Base-by-base conservation (phyloP, 2,329 filamentous ascomycete species). In the Elsinoe ampelina region DNA sequence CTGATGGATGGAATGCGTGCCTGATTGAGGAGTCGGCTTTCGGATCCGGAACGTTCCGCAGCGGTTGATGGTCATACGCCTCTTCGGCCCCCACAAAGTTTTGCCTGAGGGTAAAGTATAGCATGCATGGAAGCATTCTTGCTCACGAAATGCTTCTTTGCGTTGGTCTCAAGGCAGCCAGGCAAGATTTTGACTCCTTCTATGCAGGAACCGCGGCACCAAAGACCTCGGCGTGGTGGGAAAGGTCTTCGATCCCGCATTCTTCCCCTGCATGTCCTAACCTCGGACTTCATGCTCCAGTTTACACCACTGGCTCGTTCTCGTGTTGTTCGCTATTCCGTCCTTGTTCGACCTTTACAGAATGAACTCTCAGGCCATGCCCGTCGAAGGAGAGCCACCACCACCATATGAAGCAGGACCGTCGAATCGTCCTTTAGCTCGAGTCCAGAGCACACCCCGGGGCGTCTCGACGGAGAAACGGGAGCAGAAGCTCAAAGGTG, bases 361-460 rank as follows among this genome's bases (percentile, higher is more conserved):
- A 30, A 30, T 30, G 26, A 8, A 30, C 5, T 30, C 26, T 30
- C 26, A 5, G 7, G 26, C 26, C 5, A 30, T 8, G 5, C 26
- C 26, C 7, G 26, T 30, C 4, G 26, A 30, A 54, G 43, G 32
- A 10, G 58, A 57, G 13, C 34, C 22, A 5, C 67, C 66, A 30
- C 67, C 67, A 8, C 61, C 66, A 1, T 69, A 69, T 58, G 65
- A 68, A 34, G 64, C 26, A 30, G 26, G 26, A 30, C 26, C 26
- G 5, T 30, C 26, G 26, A 30, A 30, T 30, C 26, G 26, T 30
- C 26, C 26, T 7, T 30, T 2, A 7, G 7, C 26, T 8, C 26
- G 26, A 30, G 7, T 30, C 26, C 26, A 30, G 26, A 30, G 26
- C 26, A 30, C 26, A 30, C 26, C 26, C 4, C 26, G 7, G 7